Percentiles rank a stretch among this genome's conserved stretches.
Conservation (phyloP, 2,329 filamentous ascomycete species). For the Cladophialophora psammophila region DNA sequence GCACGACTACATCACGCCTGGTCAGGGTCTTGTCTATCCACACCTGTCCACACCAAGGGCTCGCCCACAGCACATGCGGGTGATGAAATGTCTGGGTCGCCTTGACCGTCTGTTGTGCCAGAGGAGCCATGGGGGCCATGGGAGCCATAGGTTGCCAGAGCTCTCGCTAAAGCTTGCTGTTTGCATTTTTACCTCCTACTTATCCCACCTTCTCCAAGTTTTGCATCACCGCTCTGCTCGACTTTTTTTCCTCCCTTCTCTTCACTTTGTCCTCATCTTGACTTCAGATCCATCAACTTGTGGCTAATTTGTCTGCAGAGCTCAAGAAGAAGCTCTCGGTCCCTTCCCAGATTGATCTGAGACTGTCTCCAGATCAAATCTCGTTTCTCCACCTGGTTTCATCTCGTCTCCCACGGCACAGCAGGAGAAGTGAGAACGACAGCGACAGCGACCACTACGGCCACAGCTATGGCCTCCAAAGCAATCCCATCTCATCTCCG, state of each 20-base stretch:
- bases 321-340: neutral
- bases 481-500: slow-evolving; percentile 84
- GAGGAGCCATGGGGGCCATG: too few species aligned
- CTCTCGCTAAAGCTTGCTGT: slow-evolving; percentile 15
- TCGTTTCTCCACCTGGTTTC: neutral
- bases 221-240: slow-evolving; percentile 3
- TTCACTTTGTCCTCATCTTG: neutral
- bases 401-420: neutral
- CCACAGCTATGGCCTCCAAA: slow-evolving; percentile 71
- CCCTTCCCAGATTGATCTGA: slow-evolving; percentile 6
- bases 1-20: slow-evolving; percentile 11
- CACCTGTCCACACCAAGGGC: neutral
- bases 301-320: slow-evolving; percentile 8
- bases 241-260: slow-evolving; percentile 12
- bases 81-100: slow-evolving; percentile 8
- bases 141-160: neutral
- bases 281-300: neutral
- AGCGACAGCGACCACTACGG: neutral
- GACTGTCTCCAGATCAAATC: slow-evolving; percentile 5
- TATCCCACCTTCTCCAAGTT: slow-evolving; percentile 16
- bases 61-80: slow-evolving; percentile 13
- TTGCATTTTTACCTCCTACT: neutral
- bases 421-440: neutral
- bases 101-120: neutral
- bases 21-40: neutral